Base-by-base conservation (phyloP, 2,329 filamentous ascomycete genomes). In the Botrytis hyacinthi region DNA sequence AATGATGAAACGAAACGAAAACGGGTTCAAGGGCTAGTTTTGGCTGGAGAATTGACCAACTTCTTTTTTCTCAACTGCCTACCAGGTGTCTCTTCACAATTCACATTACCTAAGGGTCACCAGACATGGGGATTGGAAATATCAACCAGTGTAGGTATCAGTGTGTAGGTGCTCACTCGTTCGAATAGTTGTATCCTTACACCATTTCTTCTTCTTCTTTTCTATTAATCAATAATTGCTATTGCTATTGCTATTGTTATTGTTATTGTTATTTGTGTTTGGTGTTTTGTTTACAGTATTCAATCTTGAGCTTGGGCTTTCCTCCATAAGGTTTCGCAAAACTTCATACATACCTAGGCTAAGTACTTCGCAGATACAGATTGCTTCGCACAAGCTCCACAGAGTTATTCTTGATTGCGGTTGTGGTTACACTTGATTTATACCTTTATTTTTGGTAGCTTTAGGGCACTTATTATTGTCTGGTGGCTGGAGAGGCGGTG, bases 401-500 rank as follows among this genome's bases (percentile, higher is more conserved):
- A 67, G 51, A 37, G 32, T 51, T 67, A 35, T 67, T 51, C 5
- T 48, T n/a, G 29, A 40, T 67, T 67, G 63, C 35, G 3, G 16
- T 40, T 29, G 32, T 10, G 65, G 46, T 54, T 54, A 54, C 46
- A 40, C 51, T 29, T 65, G 44, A 18, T 54, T 14, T 18, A 40
- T 20, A 26, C 32, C 32, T 67, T 37, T 40, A 10, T 40, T 54
- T 7, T 68, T 29, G 63, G 32, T 51, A 51, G 3, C 16, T 29
- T 40, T 37, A 51, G 4, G 29, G 22, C 44, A 7, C 14, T 6
- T 35, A 16, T 18, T 40, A 29, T 18, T 40, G 32, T 16, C 65
- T n/a, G 48, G 61, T 67, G 46, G 35, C 70, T 46, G 44, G 35
- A 44, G 35, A 37, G n/a, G 60, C 29, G 42, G 48, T 67, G 70